A percentile compares a stretch with the other conserved stretches of the same genome.
Evolutionary conservation across 2,329 filamentous ascomycete species (phyloP).

Genomic region (Talaromyces sp.): DNA sequence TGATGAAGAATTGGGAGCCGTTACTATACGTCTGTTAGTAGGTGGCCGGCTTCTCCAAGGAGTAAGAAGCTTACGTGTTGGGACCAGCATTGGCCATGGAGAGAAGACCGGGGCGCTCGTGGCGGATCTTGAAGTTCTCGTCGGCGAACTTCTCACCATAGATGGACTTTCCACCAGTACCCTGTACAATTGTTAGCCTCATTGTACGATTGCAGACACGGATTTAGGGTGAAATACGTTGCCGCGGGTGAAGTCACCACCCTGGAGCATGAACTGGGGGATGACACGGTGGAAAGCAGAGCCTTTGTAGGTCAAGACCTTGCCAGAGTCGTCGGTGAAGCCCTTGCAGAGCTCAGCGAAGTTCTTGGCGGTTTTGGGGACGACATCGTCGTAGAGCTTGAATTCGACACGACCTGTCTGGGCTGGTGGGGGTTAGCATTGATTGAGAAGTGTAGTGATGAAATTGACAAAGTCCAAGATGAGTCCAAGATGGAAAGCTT

Average conservation of each 20-base stretch:
- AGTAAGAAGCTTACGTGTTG: conserved; percentile 66
- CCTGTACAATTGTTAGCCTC: conserved; percentile 50
- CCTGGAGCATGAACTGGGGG: conserved; percentile 91
- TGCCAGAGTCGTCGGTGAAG: conserved; percentile 51
- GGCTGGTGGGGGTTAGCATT: conserved; percentile 46
- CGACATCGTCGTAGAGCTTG: conserved; percentile 77
- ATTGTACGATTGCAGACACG: background rate
- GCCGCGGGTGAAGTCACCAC: conserved; percentile 88
- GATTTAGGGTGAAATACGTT: conserved; percentile 60
- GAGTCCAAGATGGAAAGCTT: conserved; percentile 3
- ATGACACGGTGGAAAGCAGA: conserved; percentile 92
- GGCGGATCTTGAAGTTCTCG: conserved; percentile 81
- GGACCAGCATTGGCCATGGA: conserved; percentile 95
- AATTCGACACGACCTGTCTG: conserved; percentile 81
- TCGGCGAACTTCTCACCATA: conserved; percentile 92
- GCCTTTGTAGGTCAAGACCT: conserved; percentile 56
- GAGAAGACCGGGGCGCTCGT: conserved; percentile 71
- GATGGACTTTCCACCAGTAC: conserved; percentile 88
- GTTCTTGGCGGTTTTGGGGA: conserved; percentile 84
- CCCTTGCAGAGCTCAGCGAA: conserved; percentile 83
- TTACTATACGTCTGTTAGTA: conserved; percentile 47
- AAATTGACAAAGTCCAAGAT: background rate
- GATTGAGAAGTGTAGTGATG: background rate
- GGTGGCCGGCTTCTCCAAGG: background rate
- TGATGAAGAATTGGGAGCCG: conserved; percentile 71